Base-by-base conservation (phyloP, 2,329 filamentous ascomycete genomes). In the Ramularia endophylla region DNA sequence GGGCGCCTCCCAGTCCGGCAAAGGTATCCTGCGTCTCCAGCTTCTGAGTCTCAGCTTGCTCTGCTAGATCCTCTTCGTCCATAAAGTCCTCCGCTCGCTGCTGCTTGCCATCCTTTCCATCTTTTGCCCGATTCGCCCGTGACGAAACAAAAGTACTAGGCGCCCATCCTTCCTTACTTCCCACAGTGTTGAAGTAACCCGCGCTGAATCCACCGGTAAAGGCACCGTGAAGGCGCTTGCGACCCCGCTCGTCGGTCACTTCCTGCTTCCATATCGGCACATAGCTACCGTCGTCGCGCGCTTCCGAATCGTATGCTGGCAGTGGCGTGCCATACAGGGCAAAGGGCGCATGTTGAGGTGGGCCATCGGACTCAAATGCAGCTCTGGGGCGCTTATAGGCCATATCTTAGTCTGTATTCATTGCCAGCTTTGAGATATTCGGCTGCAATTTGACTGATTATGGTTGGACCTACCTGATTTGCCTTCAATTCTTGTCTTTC, bases 241-340 rank as follows among this genome's bases (percentile, higher is more conserved):
- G 75, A 12, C 92, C 92, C 52, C 81, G 81, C 60, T 95, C 92
- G 66, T 98, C 92, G 44, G 84, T 85, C 62, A 94, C 89, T 61
- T 95, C 90, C 71, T 98, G 92, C 69, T 97, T 95, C 88, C 92
- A 97, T n/a, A 95, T 68, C 0, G 92, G 92, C 12, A 95, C 78
- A 61, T 89, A 97, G 29, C 86, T 87, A 47, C 89, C 90, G 69
- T 95, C 87, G 63, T 97, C 89, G 56, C 87, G 82, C 27, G 78
- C 73, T 15, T 87, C 78, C 36, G 83, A 74, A 57, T 94, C 87
- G 46, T 80, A 69, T 3, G 85, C 78, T 1, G 88, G 88, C 12
- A 98, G 74, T 7, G 89, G 82, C 2, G 87, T 95, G 60, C 92
- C 92, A 62, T 84, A 94, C 42, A 83, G 60, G 41, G 83, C 85